Evolutionary conservation across 441 rosid genomes (phyloP).

Genomic region (Croton laevigatus): DNA sequence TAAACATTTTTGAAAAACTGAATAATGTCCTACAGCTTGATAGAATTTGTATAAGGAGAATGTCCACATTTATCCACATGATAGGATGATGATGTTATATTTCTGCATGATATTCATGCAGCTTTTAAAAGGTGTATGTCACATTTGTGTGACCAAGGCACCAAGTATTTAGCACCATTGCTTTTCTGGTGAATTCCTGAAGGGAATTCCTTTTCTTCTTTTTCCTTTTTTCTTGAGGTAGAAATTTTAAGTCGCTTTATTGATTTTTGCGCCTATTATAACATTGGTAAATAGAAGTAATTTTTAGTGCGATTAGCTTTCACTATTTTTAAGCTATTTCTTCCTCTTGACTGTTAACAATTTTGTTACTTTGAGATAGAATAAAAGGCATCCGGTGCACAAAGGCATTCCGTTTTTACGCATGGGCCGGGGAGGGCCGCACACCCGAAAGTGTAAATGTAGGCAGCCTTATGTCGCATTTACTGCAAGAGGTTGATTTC

Average conservation of each 20-base stretch:
- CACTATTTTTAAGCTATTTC: not conserved
- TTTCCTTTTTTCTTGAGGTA: not conserved
- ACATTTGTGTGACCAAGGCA: not conserved
- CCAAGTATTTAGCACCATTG: not conserved
- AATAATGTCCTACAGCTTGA: not conserved
- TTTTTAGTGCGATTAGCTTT: not conserved
- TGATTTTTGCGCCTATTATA: not conserved
- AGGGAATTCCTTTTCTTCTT: too few species aligned
- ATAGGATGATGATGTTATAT: not conserved
- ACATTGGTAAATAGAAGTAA: not conserved
- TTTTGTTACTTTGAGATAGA: not conserved
- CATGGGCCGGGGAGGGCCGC: too few species aligned
- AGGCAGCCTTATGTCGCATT: too few species aligned
- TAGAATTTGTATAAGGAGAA: not conserved
- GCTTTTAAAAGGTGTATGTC: not conserved
- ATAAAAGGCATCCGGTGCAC: too few species aligned
- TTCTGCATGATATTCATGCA: not conserved
- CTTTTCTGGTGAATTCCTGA: not conserved
- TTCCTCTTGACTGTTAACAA: not conserved
- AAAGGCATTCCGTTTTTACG: too few species aligned
- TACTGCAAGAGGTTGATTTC: too few species aligned
- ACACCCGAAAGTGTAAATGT: too few species aligned
- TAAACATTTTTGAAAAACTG: not conserved
- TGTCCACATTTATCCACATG: not conserved
- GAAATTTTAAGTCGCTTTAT: not conserved